Percentiles rank a stretch among this genome's conserved stretches.
phyloP scores from a whole-genome alignment of 495 filamentous ascomycete species.

The Ascodesmis nigricans region DNA sequence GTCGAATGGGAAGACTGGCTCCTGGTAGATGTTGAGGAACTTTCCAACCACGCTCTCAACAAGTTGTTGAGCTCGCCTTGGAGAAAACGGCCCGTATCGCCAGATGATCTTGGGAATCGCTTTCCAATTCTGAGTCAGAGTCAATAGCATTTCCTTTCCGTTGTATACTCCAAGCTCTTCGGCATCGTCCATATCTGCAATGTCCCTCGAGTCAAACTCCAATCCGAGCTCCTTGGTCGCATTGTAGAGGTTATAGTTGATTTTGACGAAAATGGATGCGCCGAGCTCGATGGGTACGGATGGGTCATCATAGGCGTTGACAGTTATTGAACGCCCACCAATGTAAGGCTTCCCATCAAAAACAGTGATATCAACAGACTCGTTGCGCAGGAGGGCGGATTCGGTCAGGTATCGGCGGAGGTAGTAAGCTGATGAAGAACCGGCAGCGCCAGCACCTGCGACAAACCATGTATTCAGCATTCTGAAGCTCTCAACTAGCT shows the following conservation, averaged over 20 bases:
- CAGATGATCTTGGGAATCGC: slow-evolving; percentile 55
- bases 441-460: slow-evolving; percentile 72
- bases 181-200: slow-evolving; percentile 21
- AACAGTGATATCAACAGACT: slow-evolving; percentile 52
- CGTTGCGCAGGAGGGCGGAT: slow-evolving; percentile 22
- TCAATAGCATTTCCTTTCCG: slow-evolving; percentile 52
- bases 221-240: slow-evolving; percentile 56
- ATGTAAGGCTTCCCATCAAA: slow-evolving; percentile 64
- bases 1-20: slow-evolving; percentile 60
- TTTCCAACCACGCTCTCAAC: slow-evolving; percentile 47
- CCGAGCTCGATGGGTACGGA: slow-evolving; percentile 62
- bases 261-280: slow-evolving; percentile 74
- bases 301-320: slow-evolving; percentile 53
- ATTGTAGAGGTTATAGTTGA: slow-evolving; percentile 61
- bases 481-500: too few relatives aligned
- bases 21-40: slow-evolving; percentile 64
- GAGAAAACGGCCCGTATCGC: slow-evolving; percentile 56
- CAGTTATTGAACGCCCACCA: slow-evolving; percentile 75
- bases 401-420: slow-evolving; percentile 44
- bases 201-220: slow-evolving; percentile 22
- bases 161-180: slow-evolving; percentile 39
- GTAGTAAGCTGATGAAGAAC: slow-evolving; percentile 69
- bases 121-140: slow-evolving; percentile 45
- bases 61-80: slow-evolving; percentile 47
- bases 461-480: too few relatives aligned